Percentiles rank a stretch among this genome's conserved stretches.
Evolutionary conservation across 805 yeast species (phyloP).

Genomic region (Starmerella khaoyaiensis): DNA sequence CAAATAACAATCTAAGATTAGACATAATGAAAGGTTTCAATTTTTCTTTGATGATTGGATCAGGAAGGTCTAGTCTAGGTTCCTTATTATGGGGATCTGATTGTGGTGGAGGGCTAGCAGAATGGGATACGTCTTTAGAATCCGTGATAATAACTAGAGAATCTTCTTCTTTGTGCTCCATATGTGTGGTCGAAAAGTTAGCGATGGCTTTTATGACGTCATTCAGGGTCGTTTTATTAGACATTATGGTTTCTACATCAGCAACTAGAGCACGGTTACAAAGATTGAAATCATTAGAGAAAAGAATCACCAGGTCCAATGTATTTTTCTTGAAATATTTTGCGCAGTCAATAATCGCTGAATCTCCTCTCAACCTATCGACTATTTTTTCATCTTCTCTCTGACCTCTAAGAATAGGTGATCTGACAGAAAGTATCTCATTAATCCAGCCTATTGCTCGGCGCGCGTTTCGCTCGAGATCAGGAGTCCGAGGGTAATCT

Average conservation of each 20-base stretch:
- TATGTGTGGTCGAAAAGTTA: not conserved
- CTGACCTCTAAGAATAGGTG: conserved; percentile 15
- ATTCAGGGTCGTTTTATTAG: not conserved
- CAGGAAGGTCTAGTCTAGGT: conserved; percentile 1
- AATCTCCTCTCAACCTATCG: conserved; percentile 9
- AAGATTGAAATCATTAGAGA: conserved; percentile 15
- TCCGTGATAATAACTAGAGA: not conserved
- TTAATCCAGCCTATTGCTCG: conserved; percentile 15
- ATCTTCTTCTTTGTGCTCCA: conserved; percentile 9
- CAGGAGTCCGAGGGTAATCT: conserved; percentile 3
- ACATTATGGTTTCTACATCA: conserved; percentile 9
- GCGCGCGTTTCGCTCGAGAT: conserved; percentile 10
- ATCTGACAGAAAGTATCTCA: conserved; percentile 2
- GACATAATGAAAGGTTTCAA: not conserved
- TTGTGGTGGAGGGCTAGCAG: not conserved
- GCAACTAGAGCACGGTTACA: conserved; percentile 11
- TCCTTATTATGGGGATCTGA: not conserved
- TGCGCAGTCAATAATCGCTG: conserved; percentile 17
- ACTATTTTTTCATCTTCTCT: conserved; percentile 1
- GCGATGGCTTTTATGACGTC: conserved; percentile 3
- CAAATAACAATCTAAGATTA: conserved; percentile 5
- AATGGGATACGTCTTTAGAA: not conserved
- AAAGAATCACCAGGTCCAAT: conserved; percentile 5
- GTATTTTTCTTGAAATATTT: conserved; percentile 6
- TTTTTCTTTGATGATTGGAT: conserved; percentile 2